These are phyloP conservation scores for Melaleuca quinquenervia DNA, from an alignment of 345 rosid genomes.

Conservation along the genomic window DNA sequence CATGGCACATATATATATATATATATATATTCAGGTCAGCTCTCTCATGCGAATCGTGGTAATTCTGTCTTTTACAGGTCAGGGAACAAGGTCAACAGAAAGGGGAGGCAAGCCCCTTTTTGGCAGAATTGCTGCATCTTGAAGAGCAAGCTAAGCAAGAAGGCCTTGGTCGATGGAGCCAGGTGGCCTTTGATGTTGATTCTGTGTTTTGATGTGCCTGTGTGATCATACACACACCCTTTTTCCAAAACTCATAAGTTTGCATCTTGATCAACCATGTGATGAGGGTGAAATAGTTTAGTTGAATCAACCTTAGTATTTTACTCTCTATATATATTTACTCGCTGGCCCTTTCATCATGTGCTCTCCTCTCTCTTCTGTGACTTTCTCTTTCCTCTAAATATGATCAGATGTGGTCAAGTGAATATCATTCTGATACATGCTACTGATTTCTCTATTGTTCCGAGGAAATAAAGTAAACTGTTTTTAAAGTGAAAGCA, in stretches of 20 bases:
- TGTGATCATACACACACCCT: background rate
- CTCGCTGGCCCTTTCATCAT: background rate
- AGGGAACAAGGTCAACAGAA: slow-evolving; percentile 79
- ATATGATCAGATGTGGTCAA: background rate
- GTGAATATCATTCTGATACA: background rate
- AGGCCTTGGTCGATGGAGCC: slow-evolving; percentile 82
- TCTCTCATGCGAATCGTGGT: background rate
- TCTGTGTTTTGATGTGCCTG: background rate
- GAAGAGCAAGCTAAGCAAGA: slow-evolving; percentile 80
- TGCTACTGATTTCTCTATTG: background rate
- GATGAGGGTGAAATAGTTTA: background rate
- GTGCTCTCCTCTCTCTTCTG: background rate
- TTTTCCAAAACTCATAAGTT: background rate
- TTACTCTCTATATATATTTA: background rate
- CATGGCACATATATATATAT: background rate
- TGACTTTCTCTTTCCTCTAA: background rate
- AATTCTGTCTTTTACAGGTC: slow-evolving; percentile 34
- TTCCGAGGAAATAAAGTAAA: background rate
- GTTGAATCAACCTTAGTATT: background rate
- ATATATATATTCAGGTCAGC: background rate
- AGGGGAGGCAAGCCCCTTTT: slow-evolving; percentile 82
- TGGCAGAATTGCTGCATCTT: slow-evolving; percentile 43
- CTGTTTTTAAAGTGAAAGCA: background rate
- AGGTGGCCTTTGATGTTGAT: slow-evolving; percentile 29
- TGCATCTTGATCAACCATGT: background rate